A percentile compares a stretch with the other conserved stretches of the same genome.
Evolutionary conservation across 2,329 filamentous ascomycete species (phyloP).

Genomic region (Penicillium vulpinum): DNA sequence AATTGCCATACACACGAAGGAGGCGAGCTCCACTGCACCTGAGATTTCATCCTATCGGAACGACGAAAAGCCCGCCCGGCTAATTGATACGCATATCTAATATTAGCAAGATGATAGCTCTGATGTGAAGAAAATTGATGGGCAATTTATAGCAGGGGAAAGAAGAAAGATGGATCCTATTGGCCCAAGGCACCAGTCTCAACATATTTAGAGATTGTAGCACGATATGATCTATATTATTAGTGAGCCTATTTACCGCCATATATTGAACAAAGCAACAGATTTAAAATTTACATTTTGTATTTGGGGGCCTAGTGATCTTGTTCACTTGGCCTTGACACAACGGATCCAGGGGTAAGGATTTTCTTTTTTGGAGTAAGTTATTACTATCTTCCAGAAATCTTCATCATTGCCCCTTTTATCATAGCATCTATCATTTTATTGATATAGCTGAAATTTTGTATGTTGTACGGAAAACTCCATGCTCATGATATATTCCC

Average conservation of each 20-base stretch:
- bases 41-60: neutral
- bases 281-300: neutral
- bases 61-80: too few species aligned
- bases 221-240: neutral
- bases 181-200: neutral
- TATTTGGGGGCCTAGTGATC: neutral
- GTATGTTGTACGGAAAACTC: too few species aligned
- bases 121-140: neutral
- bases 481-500: neutral
- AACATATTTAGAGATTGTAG: neutral
- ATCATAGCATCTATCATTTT: too few species aligned
- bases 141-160: neutral
- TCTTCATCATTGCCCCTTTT: too few species aligned
- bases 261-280: neutral
- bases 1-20: conserved; percentile 47
- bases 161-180: neutral
- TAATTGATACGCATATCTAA: neutral
- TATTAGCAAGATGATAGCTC: neutral
- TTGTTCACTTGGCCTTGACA: neutral
- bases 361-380: neutral
- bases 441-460: neutral
- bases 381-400: neutral
- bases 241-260: neutral
- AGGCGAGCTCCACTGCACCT: conserved; percentile 43
- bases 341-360: neutral